These are phyloP conservation scores for Aspergillus caelatus DNA, from an alignment of 2,329 filamentous ascomycete genomes.

Conservation along the genomic window DNA sequence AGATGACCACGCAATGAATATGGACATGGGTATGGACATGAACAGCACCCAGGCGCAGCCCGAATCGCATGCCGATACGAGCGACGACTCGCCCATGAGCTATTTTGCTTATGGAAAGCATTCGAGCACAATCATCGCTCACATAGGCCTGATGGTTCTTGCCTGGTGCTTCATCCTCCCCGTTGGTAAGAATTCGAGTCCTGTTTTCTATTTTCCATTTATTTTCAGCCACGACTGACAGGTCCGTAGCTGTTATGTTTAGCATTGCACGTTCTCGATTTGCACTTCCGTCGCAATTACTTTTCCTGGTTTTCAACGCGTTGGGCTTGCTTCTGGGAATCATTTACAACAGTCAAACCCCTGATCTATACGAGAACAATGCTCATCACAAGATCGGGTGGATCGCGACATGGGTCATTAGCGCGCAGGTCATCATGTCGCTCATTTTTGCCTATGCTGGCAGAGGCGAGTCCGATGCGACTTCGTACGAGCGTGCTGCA, in stretches of 20 bases:
- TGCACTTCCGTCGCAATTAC: conserved; percentile 59
- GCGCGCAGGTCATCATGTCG: conserved; percentile 70
- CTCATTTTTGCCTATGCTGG: conserved; percentile 65
- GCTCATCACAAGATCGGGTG: conserved; percentile 53
- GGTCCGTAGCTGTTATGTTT: conserved; percentile 72
- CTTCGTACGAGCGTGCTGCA: conserved; percentile 54
- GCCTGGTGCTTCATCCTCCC: conserved; percentile 76
- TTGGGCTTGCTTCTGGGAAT: conserved; percentile 24
- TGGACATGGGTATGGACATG: conserved; percentile 34
- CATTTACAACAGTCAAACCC: conserved; percentile 26
- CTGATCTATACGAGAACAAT: conserved; percentile 26
- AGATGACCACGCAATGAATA: conserved; percentile 35
- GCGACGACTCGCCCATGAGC: conserved; percentile 40
- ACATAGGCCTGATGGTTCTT: conserved; percentile 70
- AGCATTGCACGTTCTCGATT: conserved; percentile 79
- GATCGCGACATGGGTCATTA: conserved; percentile 73
- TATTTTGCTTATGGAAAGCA: conserved; percentile 48
- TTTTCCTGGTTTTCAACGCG: conserved; percentile 24
- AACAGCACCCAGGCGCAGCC: conserved; percentile 19
- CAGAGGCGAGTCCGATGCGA: conserved; percentile 38
- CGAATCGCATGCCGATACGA: conserved; percentile 19
- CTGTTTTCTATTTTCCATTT: neutral
- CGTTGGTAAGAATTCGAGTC: conserved; percentile 57
- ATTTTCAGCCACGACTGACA: conserved; percentile 6
- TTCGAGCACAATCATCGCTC: conserved; percentile 61